Evolutionary conservation across 768 basidiomycete species (phyloP), one percentile per base, ranked within the genome.

Genomic region (Cystobasidiopsis lactophilus): DNA sequence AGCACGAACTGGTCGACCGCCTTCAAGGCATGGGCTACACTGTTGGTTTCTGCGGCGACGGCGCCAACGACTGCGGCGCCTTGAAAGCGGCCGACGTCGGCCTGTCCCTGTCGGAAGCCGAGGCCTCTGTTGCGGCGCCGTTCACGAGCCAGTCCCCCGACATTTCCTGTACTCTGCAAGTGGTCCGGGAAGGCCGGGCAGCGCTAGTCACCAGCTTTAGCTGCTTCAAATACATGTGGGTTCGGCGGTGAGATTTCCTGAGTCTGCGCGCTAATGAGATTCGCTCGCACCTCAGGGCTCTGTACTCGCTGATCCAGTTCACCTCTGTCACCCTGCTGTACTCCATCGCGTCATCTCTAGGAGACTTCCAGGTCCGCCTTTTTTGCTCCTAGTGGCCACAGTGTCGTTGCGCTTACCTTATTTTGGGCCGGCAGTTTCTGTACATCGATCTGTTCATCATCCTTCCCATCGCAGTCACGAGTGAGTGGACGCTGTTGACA

Each of bases 191-290:
- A 64, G 93, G 93, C 7, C 74, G 93, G 40, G 85, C 86, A 7
- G 91, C 93, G 1, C 71, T 98, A 50, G 91, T 93, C 50, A 96
- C 93, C 1, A 91, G 86, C 66, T 98, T 98, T 68, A 89, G 86
- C 59, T 96, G 91, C 69, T 98, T 98, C 77, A 98, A 98, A 68
- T 98, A 95, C 63, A 98, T 98, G 91, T 89, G 60, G 67, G 84
- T 72, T 33, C 3, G 23, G 5, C 1, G 16, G 13, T 2, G 19
- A 13, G 7, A 26, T 23, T 5, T 27, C 10, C 29, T 23, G 35
- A 16, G 21, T 29, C 13, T 26, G 30, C n/a, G 43, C 16, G 48
- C 40, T 35, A 26, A 13, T 58, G 33, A 35, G 7, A 7, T 16
- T 35, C 9, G 16, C 33, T 35, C 16, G 33, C 10, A 43, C 18